Conservation (phyloP, 768 basidiomycete species). For the Psilocybe tampanensis region DNA sequence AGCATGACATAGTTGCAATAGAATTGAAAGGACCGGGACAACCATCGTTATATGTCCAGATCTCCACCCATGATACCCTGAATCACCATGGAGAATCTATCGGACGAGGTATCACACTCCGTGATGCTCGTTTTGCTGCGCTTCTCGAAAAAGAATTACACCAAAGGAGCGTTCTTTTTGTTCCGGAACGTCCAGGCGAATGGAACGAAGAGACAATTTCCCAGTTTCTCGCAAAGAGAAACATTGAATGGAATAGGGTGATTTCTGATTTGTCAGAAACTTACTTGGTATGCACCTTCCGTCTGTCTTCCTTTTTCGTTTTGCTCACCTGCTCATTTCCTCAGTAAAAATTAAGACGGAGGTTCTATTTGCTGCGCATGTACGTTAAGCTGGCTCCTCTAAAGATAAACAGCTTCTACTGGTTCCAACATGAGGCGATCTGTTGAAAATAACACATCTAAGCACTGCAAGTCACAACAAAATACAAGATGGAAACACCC, state of each 20-base stretch:
- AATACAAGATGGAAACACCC: too few species aligned
- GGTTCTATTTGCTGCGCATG: too few species aligned
- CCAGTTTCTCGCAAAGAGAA: neutral
- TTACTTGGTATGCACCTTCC: neutral
- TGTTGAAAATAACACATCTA: too few species aligned
- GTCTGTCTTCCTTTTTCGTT: too few species aligned
- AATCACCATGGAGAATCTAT: slow-evolving; percentile 3
- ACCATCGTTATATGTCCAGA: slow-evolving; percentile 16
- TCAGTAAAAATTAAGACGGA: too few species aligned
- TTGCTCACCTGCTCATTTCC: too few species aligned
- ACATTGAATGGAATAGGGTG: neutral
- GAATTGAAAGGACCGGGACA: slow-evolving; percentile 15
- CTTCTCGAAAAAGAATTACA: slow-evolving; percentile 34
- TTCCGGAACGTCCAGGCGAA: neutral
- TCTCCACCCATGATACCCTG: slow-evolving; percentile 28
- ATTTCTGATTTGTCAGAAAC: too few species aligned
- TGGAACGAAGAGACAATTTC: neutral
- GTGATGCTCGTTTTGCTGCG: slow-evolving; percentile 52
- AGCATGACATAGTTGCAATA: slow-evolving; percentile 28
- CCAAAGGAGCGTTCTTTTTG: neutral
- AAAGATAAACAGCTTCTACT: too few species aligned
- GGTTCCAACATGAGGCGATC: too few species aligned
- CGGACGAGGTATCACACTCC: slow-evolving; percentile 46
- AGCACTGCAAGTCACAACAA: too few species aligned
- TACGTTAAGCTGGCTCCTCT: too few species aligned